Conservation (phyloP, 306 rosid species). For the Carpinus viminea region DNA sequence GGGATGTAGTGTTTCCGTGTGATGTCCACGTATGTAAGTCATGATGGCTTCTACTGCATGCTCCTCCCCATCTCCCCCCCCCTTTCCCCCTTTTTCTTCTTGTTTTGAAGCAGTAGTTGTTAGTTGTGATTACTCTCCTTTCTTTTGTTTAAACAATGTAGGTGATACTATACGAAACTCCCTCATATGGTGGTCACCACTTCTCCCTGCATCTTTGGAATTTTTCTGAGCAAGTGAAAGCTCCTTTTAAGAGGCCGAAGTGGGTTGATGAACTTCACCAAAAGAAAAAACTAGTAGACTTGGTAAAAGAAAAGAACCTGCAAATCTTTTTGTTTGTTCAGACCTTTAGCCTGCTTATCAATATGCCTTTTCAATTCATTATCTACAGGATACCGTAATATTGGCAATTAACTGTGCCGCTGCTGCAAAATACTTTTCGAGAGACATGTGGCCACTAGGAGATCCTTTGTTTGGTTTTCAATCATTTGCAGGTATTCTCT, state of each 20-base stretch:
- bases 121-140: slow-evolving; percentile 24
- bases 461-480: slow-evolving; percentile 44
- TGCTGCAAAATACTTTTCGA: slow-evolving; percentile 68
- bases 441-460: slow-evolving; percentile 42
- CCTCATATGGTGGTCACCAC: slow-evolving; percentile 70
- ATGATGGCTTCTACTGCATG: slow-evolving; percentile 39
- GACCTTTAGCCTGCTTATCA: slow-evolving; percentile 25
- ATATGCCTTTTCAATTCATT: slow-evolving; percentile 20
- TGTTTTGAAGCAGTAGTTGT: slow-evolving; percentile 14
- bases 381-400: slow-evolving; percentile 66
- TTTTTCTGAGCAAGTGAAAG: slow-evolving; percentile 49
- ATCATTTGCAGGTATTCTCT: slow-evolving; percentile 40
- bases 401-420: slow-evolving; percentile 78
- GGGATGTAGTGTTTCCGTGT: slow-evolving; percentile 49
- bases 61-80: slow-evolving; percentile 14
- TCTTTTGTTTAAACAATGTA: slow-evolving; percentile 41
- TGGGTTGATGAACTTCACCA: slow-evolving; percentile 77
- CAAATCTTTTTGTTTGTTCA: slow-evolving; percentile 28
- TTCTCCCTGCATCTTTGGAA: slow-evolving; percentile 50
- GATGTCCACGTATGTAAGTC: slow-evolving; percentile 99
- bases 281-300: slow-evolving; percentile 52
- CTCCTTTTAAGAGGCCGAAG: slow-evolving; percentile 58
- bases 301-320: slow-evolving; percentile 66
- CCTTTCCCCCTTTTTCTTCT: not conserved
- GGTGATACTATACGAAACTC: slow-evolving; percentile 78